phyloP scores from a whole-genome alignment of 1,139 yeast species.

The Suhomyces bolitotheri region DNA sequence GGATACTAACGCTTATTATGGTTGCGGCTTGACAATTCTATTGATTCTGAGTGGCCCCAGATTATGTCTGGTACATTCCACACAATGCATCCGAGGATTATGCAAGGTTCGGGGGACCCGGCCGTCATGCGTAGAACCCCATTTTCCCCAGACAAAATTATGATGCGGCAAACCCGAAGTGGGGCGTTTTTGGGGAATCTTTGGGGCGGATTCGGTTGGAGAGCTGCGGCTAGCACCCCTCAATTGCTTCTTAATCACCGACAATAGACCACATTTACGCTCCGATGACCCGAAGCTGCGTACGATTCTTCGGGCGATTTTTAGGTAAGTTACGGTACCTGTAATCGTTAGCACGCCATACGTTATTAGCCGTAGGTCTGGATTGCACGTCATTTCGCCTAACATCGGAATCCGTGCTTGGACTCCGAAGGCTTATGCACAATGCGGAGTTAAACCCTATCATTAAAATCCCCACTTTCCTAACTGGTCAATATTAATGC shows the following conservation, averaged over 20 bases:
- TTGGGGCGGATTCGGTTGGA: too few relatives aligned
- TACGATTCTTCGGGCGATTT: too few relatives aligned
- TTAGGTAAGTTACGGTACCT: too few relatives aligned
- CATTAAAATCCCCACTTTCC: conserved; percentile 7
- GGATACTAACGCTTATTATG: too few relatives aligned
- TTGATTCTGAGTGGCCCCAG: not conserved
- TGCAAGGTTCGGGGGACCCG: not conserved
- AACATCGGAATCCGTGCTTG: not conserved
- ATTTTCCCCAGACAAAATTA: too few relatives aligned
- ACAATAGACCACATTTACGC: too few relatives aligned
- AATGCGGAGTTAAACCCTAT: conserved; percentile 1
- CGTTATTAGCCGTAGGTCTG: too few relatives aligned
- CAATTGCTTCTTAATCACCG: too few relatives aligned
- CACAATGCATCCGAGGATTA: not conserved
- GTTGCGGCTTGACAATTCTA: not conserved
- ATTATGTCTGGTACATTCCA: not conserved
- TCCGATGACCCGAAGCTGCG: too few relatives aligned
- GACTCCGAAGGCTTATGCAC: conserved; percentile 6
- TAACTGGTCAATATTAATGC: not conserved
- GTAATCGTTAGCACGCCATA: too few relatives aligned
- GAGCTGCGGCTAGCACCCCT: too few relatives aligned
- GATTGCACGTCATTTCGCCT: too few relatives aligned
- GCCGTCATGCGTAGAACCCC: not conserved
- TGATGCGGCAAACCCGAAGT: not conserved
- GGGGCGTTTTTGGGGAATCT: not conserved